phyloP scores from a whole-genome alignment of 371 early-diverging fungal genomes.

The Mortierella sp. region DNA sequence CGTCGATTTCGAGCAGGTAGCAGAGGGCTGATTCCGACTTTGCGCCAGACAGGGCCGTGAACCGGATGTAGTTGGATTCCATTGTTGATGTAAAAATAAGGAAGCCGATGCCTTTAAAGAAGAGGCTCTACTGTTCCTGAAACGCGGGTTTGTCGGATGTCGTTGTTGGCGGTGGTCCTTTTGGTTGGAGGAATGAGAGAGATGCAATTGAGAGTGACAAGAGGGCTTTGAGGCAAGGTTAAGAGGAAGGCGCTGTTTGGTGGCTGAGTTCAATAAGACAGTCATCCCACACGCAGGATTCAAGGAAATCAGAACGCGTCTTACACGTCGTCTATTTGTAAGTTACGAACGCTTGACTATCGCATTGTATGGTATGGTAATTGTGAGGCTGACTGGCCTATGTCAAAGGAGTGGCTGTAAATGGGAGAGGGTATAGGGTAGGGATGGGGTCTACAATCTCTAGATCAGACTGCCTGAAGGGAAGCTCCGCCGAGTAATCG shows the following conservation, averaged over 20 bases:
- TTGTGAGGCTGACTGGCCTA: background rate
- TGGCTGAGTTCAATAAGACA: conserved; percentile 2
- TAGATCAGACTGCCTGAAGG: conserved; percentile 66
- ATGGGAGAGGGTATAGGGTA: background rate
- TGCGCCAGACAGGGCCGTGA: conserved; percentile 90
- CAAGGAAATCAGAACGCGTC: background rate
- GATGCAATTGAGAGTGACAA: background rate
- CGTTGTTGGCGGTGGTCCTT: conserved; percentile 2
- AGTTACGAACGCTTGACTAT: background rate
- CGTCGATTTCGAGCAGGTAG: conserved; percentile 93
- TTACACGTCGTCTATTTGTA: background rate
- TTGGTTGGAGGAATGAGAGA: background rate
- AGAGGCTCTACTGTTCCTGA: background rate
- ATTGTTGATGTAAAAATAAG: conserved; percentile 8
- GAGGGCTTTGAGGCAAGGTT: background rate
- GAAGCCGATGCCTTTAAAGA: background rate
- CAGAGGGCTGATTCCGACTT: conserved; percentile 88
- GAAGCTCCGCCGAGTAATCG: conserved; percentile 69
- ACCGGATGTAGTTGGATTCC: conserved; percentile 61
- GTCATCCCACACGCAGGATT: background rate
- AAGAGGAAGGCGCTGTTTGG: conserved; percentile 5
- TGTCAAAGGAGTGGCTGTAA: background rate
- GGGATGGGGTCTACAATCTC: background rate
- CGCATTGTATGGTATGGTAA: background rate
- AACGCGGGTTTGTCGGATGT: background rate